These are phyloP conservation scores for Butyriboletus loyo DNA, from an alignment of 768 basidiomycete genomes.

Conservation along the genomic window DNA sequence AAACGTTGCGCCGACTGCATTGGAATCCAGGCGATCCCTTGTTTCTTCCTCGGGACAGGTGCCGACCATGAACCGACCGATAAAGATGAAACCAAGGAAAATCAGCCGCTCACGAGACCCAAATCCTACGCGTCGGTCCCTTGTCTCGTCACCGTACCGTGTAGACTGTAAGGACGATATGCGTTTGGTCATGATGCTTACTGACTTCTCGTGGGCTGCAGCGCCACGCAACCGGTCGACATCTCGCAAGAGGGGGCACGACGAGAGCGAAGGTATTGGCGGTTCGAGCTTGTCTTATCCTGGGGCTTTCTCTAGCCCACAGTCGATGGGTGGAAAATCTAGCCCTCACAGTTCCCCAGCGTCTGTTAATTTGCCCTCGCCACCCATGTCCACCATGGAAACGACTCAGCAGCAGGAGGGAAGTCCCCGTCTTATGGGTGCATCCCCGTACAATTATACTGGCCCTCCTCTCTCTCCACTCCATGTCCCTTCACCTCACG, in stretches of 20 bases:
- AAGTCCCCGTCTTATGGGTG: slow-evolving; percentile 51
- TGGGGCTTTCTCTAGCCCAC: slow-evolving; percentile 56
- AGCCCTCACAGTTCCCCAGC: slow-evolving; percentile 77
- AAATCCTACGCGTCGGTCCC: slow-evolving; percentile 48
- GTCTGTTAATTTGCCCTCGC: slow-evolving; percentile 70
- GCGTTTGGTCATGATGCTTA: slow-evolving; percentile 2
- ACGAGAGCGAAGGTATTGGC: slow-evolving; percentile 57
- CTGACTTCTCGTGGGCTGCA: slow-evolving; percentile 24
- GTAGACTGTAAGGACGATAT: slow-evolving; percentile 51
- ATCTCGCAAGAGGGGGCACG: slow-evolving; percentile 69
- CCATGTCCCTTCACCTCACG: slow-evolving; percentile 54
- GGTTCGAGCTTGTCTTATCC: slow-evolving; percentile 42
- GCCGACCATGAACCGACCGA: slow-evolving; percentile 45
- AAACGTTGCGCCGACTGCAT: slow-evolving; percentile 31
- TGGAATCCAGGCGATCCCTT: slow-evolving; percentile 57
- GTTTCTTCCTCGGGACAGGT: slow-evolving; percentile 39
- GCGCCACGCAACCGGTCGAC: slow-evolving; percentile 72
- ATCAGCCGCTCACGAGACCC: slow-evolving; percentile 62
- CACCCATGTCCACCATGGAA: slow-evolving; percentile 52
- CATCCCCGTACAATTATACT: slow-evolving; percentile 42
- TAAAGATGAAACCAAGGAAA: slow-evolving; percentile 50
- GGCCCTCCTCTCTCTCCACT: slow-evolving; percentile 50
- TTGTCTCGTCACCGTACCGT: slow-evolving; percentile 62
- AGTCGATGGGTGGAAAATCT: slow-evolving; percentile 40
- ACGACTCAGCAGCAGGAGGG: slow-evolving; percentile 45